Conservation (phyloP, 2,329 filamentous ascomycete species). For the Curvularia verruculosa region DNA sequence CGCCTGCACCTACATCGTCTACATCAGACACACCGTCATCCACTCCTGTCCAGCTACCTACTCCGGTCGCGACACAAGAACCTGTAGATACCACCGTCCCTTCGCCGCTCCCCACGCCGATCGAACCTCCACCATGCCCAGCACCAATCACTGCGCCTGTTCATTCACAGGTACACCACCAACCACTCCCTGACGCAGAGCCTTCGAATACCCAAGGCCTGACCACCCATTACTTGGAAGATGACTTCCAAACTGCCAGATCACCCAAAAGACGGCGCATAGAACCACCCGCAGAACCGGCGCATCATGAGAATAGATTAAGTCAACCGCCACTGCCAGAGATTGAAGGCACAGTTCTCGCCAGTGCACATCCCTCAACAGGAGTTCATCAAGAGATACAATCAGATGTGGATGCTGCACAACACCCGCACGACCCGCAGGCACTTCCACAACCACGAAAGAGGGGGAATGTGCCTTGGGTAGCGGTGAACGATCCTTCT, state of each 20-base stretch:
- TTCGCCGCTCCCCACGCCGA: neutral
- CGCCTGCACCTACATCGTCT: neutral
- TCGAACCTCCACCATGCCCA: neutral
- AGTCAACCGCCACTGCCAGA: neutral
- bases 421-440: slow-evolving; percentile 4
- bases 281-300: slow-evolving; percentile 13
- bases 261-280: slow-evolving; percentile 33
- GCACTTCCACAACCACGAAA: slow-evolving; percentile 14
- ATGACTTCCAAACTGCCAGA: slow-evolving; percentile 17
- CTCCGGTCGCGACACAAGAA: slow-evolving; percentile 36
- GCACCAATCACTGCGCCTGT: neutral
- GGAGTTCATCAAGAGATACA: neutral
- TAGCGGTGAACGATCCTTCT: slow-evolving; percentile 37
- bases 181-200: neutral
- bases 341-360: neutral
- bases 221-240: slow-evolving; percentile 14
- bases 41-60: slow-evolving; percentile 28
- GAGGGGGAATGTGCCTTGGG: slow-evolving; percentile 31
- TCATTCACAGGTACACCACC: slow-evolving; percentile 3
- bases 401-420: neutral
- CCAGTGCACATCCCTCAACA: neutral
- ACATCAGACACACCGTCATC: slow-evolving; percentile 8
- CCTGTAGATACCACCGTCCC: slow-evolving; percentile 1
- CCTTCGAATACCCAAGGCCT: neutral
- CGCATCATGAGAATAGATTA: neutral